Evolutionary conservation across 805 yeast genomes (phyloP).

Genomic region (Schwanniomyces sp.): DNA sequence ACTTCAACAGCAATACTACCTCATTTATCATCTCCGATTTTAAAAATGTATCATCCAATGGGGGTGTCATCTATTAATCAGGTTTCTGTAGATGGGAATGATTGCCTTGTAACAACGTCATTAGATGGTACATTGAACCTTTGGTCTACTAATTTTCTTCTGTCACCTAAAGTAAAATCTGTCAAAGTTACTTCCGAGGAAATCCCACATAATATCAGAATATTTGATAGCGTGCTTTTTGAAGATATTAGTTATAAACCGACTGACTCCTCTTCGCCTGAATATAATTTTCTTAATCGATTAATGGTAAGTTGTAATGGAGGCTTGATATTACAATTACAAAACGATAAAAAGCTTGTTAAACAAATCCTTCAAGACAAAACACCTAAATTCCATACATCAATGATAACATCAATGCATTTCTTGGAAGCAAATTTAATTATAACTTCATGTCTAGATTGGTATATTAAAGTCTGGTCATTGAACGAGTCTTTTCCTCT

Average conservation of each 20-base stretch:
- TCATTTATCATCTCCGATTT: constrained; percentile 19
- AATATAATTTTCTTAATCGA: constrained; percentile 16
- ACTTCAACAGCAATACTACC: constrained; percentile 18
- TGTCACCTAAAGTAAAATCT: constrained; percentile 23
- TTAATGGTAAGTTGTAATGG: constrained; percentile 17
- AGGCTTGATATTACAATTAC: constrained; percentile 17
- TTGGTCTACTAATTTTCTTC: constrained; percentile 36
- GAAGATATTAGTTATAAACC: background rate
- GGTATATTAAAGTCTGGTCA: constrained; percentile 23
- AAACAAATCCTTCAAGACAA: constrained; percentile 6
- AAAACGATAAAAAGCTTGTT: constrained; percentile 14
- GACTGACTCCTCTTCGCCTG: constrained; percentile 3
- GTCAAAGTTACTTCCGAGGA: constrained; percentile 7
- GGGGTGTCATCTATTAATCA: constrained; percentile 24
- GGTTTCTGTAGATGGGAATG: constrained; percentile 17
- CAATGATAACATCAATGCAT: constrained; percentile 3
- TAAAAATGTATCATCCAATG: constrained; percentile 18
- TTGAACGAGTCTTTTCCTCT: constrained; percentile 9
- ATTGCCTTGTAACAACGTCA: constrained; percentile 19
- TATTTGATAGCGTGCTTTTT: background rate
- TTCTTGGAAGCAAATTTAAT: constrained; percentile 5
- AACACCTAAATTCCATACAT: constrained; percentile 4
- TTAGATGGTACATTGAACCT: constrained; percentile 26
- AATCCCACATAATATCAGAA: background rate
- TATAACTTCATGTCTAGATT: constrained; percentile 20